Conservation (phyloP, 2,329 filamentous ascomycete species). For the Talaromyces sp. region DNA sequence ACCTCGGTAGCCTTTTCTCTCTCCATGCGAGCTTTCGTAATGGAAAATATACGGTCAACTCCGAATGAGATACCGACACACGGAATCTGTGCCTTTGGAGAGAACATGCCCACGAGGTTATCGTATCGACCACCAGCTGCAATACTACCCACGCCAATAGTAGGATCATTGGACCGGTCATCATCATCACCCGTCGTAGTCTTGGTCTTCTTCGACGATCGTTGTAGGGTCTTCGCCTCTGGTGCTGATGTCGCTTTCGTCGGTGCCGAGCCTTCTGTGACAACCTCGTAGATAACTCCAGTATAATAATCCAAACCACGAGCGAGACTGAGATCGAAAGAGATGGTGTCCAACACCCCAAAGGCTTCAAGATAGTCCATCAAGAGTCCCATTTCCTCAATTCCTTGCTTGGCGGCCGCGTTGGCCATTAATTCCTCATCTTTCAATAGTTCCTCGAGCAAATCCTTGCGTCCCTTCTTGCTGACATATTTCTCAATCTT, state of each 20-base stretch:
- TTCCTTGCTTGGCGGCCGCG: constrained; percentile 71
- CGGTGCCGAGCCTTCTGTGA: constrained; percentile 75
- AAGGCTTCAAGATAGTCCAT: constrained; percentile 81
- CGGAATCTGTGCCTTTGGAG: constrained; percentile 79
- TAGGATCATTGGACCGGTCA: constrained; percentile 75
- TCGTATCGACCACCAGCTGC: constrained; percentile 91
- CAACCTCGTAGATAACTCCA: constrained; percentile 83
- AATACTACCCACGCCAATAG: constrained; percentile 79
- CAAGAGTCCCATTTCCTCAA: constrained; percentile 76
- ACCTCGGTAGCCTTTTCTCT: constrained; percentile 54
- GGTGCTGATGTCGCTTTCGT: constrained; percentile 43
- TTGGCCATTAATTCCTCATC: constrained; percentile 70
- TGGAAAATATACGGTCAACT: constrained; percentile 91
- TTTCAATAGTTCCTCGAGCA: constrained; percentile 67
- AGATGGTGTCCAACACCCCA: constrained; percentile 68
- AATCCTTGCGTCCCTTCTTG: constrained; percentile 70
- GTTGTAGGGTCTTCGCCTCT: constrained; percentile 35
- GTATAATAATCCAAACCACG: constrained; percentile 93
- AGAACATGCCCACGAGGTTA: constrained; percentile 91
- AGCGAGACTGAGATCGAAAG: constrained; percentile 86
- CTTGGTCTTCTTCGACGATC: constrained; percentile 46
- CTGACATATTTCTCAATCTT: constrained; percentile 84
- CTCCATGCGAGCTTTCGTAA: constrained; percentile 75
- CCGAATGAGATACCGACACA: constrained; percentile 91
- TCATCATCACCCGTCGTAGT: constrained; percentile 57